Evolutionary conservation across 73 alveolate species (phyloP).

Genomic region (Stentor coeruleus): DNA sequence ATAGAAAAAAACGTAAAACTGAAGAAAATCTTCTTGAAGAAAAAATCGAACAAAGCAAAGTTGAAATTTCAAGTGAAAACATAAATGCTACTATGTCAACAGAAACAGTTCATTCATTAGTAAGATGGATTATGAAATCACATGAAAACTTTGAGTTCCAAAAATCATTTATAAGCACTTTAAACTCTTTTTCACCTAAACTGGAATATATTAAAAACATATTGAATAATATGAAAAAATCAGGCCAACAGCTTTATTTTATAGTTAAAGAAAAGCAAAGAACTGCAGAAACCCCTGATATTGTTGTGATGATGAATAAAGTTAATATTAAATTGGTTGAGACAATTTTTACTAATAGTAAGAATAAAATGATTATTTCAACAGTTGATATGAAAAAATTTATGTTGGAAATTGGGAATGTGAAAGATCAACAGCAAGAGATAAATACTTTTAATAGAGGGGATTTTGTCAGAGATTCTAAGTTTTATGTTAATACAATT

Average conservation of each 20-base stretch:
- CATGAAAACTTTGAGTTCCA: too few relatives aligned
- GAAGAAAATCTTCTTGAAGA: neutral
- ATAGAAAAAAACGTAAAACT: neutral
- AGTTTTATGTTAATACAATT: neutral
- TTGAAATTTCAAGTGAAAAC: too few relatives aligned
- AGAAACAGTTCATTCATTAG: neutral
- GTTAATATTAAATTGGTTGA: neutral
- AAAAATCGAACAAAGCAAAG: too few relatives aligned
- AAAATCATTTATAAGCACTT: neutral
- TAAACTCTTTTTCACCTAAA: neutral
- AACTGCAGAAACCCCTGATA: neutral
- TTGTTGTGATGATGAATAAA: too few relatives aligned
- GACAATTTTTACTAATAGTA: neutral
- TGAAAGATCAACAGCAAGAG: neutral
- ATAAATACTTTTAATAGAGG: neutral
- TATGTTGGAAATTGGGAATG: neutral
- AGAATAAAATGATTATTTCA: neutral
- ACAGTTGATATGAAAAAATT: too few relatives aligned
- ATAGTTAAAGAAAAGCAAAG: neutral
- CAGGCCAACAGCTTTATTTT: neutral
- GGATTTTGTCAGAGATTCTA: neutral
- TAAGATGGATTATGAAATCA: neutral
- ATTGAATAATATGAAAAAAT: too few relatives aligned
- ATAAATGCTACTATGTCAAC: neutral
- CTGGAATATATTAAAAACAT: neutral